phyloP scores from a whole-genome alignment of 2,329 filamentous ascomycete genomes.

The Lecanicillium sp. region DNA sequence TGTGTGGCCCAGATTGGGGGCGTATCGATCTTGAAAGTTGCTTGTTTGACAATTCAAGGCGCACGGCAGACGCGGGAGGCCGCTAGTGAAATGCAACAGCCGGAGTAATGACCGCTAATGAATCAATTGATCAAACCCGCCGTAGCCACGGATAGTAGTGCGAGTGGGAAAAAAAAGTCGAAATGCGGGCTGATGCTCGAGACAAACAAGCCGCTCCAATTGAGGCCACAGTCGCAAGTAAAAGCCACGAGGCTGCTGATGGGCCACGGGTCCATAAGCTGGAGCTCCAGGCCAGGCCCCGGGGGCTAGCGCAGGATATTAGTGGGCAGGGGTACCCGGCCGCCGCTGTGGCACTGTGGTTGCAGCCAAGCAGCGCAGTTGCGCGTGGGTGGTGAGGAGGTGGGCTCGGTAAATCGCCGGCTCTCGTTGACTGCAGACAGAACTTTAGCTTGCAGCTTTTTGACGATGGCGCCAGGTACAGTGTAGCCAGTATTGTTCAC shows the following conservation, averaged over 20 bases:
- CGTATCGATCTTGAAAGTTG: slow-evolving; percentile 5
- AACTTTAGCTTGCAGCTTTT: too few species aligned
- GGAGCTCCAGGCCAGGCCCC: slow-evolving; percentile 1
- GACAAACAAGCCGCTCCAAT: too few species aligned
- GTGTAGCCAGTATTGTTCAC: too few species aligned
- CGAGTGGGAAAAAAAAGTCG: background rate
- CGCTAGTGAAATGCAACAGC: background rate
- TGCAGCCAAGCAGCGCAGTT: too few species aligned
- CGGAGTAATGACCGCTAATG: too few species aligned
- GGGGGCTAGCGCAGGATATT: slow-evolving; percentile 1
- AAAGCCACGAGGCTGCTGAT: slow-evolving; percentile 8
- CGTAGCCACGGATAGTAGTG: slow-evolving; percentile 16
- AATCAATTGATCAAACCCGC: slow-evolving; percentile 18
- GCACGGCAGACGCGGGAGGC: background rate
- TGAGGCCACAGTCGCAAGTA: slow-evolving; percentile 34
- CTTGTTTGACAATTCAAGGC: slow-evolving; percentile 13
- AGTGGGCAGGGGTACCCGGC: too few species aligned
- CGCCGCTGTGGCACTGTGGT: too few species aligned
- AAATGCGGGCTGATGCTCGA: too few species aligned
- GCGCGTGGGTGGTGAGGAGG: too few species aligned
- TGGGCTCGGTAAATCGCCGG: too few species aligned
- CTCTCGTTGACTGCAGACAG: too few species aligned
- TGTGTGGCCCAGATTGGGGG: slow-evolving; percentile 10
- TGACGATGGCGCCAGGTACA: too few species aligned
- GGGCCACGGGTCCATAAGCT: slow-evolving; percentile 4